Conservation (phyloP, 176 grass and related monocot genomes). For the Cenchrus americanus region DNA sequence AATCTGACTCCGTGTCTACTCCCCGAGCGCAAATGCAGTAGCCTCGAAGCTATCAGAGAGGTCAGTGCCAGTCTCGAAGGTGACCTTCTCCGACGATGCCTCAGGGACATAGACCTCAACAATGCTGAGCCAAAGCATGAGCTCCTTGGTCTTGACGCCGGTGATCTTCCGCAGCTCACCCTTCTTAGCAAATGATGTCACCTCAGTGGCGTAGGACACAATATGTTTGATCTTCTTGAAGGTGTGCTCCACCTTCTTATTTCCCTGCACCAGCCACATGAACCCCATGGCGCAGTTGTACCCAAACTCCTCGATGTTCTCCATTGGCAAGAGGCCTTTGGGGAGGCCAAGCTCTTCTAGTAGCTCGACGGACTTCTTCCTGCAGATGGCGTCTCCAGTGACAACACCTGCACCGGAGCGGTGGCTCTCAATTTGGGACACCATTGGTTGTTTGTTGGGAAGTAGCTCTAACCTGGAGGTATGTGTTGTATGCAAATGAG, state of each 20-base stretch:
- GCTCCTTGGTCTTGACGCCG: slow-evolving; percentile 40
- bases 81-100: background rate
- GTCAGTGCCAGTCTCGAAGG: slow-evolving; percentile 33
- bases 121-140: slow-evolving; percentile 34
- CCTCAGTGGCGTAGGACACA: slow-evolving; percentile 1
- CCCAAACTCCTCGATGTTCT: background rate
- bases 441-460: background rate
- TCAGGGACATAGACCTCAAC: slow-evolving; percentile 31
- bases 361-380: background rate
- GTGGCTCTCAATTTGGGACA: background rate
- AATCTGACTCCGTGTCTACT: background rate
- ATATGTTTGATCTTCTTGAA: slow-evolving; percentile 49
- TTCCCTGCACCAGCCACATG: slow-evolving; percentile 43
- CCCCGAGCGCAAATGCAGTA: background rate
- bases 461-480: background rate
- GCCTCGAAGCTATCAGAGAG: background rate
- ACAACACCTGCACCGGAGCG: background rate
- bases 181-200: slow-evolving; percentile 15
- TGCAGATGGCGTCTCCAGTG: slow-evolving; percentile 12
- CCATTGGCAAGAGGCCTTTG: background rate
- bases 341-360: background rate
- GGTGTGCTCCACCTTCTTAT: slow-evolving; percentile 41
- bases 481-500: background rate
- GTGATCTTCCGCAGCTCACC: slow-evolving; percentile 30
- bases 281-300: background rate